Conservation (phyloP, 176 grass and related monocot genomes). For the Areca catechu region DNA sequence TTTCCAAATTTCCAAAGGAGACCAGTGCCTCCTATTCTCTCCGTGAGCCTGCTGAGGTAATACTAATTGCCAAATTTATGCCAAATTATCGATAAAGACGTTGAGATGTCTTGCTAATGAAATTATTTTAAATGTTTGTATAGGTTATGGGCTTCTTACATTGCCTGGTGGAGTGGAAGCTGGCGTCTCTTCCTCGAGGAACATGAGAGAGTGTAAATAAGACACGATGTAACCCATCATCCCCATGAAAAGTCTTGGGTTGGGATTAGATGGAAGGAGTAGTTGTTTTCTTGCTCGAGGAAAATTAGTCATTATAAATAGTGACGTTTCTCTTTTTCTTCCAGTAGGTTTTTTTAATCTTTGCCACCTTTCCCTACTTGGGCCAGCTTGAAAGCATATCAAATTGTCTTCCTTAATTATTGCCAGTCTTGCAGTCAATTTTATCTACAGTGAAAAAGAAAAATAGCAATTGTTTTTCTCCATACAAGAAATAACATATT, state of each 20-base stretch:
- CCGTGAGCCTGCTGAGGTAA: conserved; percentile 44
- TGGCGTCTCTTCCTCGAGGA: background rate
- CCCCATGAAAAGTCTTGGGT: too few species aligned
- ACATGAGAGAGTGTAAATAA: conserved; percentile 1
- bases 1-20: conserved; percentile 54
- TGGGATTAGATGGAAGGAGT: too few species aligned
- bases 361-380: too few species aligned
- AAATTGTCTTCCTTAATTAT: too few species aligned
- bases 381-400: too few species aligned
- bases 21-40: conserved; percentile 48
- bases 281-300: too few species aligned
- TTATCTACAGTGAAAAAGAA: background rate
- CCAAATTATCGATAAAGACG: background rate
- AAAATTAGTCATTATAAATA: too few species aligned
- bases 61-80: background rate
- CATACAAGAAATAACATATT: background rate
- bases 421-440: background rate
- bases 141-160: conserved; percentile 23
- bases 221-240: too few species aligned
- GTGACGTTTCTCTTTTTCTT: too few species aligned
- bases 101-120: background rate
- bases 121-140: background rate
- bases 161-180: conserved; percentile 18
- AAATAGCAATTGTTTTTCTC: background rate
- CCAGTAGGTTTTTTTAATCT: too few species aligned